Percentiles rank a stretch among this genome's conserved stretches.
These are phyloP conservation scores for Wickerhamiella pararugosa DNA, from an alignment of 1,139 yeast species.

Conservation along the genomic window DNA sequence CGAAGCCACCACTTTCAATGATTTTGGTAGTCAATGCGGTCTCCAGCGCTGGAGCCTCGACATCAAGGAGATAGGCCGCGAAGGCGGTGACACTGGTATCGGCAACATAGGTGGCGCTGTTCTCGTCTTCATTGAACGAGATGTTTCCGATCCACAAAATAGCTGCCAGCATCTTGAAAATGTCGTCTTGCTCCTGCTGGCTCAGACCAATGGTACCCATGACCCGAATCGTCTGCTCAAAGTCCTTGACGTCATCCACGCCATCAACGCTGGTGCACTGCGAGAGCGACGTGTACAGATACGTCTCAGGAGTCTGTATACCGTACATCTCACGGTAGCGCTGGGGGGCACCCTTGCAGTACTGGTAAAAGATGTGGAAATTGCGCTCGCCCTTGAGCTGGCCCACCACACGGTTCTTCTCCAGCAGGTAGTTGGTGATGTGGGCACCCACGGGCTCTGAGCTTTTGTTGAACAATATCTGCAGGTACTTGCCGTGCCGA, in stretches of 20 bases:
- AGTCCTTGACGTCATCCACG: conserved; percentile 70
- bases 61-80: conserved; percentile 82
- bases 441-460: conserved; percentile 92
- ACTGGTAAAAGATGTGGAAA: conserved; percentile 93
- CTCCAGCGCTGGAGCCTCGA: conserved; percentile 50
- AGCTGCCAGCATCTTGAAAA: conserved; percentile 71
- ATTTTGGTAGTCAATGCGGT: conserved; percentile 65
- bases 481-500: conserved; percentile 93
- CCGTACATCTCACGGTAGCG: conserved; percentile 73
- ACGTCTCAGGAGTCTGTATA: conserved; percentile 85
- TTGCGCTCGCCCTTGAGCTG: conserved; percentile 88
- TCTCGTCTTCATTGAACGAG: conserved; percentile 64
- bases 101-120: conserved; percentile 71
- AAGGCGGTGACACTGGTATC: conserved; percentile 85
- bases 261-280: conserved; percentile 79
- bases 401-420: conserved; percentile 88
- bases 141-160: conserved; percentile 92
- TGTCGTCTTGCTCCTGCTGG: conserved; percentile 75
- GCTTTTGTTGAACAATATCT: conserved; percentile 67
- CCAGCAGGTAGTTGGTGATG: conserved; percentile 85
- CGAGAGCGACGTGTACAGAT: conserved; percentile 74
- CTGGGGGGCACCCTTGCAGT: conserved; percentile 81
- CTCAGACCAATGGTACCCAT: conserved; percentile 77
- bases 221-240: conserved; percentile 64
- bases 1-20: conserved; percentile 72